Evolutionary conservation across 23 red algal species (phyloP).

Genomic region (Rhodosorus marinus): DNA sequence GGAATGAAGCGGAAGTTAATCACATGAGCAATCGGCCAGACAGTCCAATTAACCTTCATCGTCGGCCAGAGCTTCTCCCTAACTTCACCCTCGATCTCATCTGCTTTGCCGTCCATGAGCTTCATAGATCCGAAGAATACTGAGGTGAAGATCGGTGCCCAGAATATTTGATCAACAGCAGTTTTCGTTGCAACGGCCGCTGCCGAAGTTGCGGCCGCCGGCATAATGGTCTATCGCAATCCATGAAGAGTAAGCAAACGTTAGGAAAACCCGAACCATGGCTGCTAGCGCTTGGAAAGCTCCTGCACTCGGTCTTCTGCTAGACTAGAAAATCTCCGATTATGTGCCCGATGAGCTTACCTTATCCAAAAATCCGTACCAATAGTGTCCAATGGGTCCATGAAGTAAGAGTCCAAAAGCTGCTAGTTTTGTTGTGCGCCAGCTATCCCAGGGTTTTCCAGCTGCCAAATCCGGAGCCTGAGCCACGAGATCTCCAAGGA

Average conservation of each 20-base stretch:
- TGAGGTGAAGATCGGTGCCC: constrained; percentile 90
- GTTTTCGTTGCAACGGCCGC: constrained; percentile 78
- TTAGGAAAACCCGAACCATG: background rate
- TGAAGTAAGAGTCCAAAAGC: constrained; percentile 74
- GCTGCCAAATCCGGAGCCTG: constrained; percentile 67
- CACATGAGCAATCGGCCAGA: constrained; percentile 80
- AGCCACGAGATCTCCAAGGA: constrained; percentile 94
- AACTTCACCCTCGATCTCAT: constrained; percentile 43
- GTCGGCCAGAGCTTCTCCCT: constrained; percentile 90
- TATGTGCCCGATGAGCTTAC: too few species aligned
- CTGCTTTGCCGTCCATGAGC: constrained; percentile 56
- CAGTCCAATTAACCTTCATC: constrained; percentile 96
- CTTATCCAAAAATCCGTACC: constrained; percentile 92
- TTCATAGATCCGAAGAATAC: constrained; percentile 93
- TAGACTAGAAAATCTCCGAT: too few species aligned
- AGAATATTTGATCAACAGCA: constrained; percentile 91
- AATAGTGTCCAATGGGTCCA: constrained; percentile 97
- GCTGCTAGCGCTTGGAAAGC: background rate
- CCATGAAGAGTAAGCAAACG: too few species aligned
- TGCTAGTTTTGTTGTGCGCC: constrained; percentile 71
- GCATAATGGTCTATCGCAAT: constrained; percentile 91
- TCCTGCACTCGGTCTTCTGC: background rate
- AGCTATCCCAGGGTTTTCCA: constrained; percentile 74
- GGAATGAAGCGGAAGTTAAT: constrained; percentile 99
- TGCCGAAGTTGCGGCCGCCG: constrained; percentile 48